These are phyloP conservation scores for Tubosaeta sp. DNA, from an alignment of 768 basidiomycete genomes.

Conservation along the genomic window DNA sequence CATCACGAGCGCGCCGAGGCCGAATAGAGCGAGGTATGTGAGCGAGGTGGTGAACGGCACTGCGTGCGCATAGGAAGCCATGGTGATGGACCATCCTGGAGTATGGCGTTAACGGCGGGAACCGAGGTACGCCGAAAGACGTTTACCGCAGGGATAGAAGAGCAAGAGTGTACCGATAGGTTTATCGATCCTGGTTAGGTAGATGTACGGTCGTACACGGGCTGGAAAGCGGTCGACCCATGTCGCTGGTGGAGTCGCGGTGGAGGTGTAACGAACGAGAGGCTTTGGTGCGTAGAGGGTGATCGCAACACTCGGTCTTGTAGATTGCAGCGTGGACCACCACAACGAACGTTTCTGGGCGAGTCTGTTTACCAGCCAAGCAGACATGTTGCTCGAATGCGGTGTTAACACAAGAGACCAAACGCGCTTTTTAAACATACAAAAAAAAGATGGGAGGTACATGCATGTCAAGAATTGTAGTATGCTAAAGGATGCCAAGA, in stretches of 20 bases:
- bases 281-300: neutral
- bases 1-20: conserved; percentile 90
- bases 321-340: neutral
- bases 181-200: conserved; percentile 88
- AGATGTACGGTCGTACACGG: conserved; percentile 70
- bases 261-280: conserved; percentile 17
- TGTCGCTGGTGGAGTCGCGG: conserved; percentile 30
- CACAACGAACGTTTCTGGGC: neutral
- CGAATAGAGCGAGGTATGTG: conserved; percentile 79
- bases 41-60: conserved; percentile 64
- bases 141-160: conserved; percentile 87
- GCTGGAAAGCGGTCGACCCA: conserved; percentile 69
- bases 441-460: conserved; percentile 18
- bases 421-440: conserved; percentile 16
- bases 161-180: conserved; percentile 91
- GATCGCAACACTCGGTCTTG: neutral
- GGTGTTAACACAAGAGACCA: neutral
- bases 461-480: conserved; percentile 23
- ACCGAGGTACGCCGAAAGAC: conserved; percentile 25
- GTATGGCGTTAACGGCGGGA: neutral
- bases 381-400: conserved; percentile 6
- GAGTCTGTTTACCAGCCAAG: conserved; percentile 4
- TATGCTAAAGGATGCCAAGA: conserved; percentile 29
- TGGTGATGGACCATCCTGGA: conserved; percentile 95
- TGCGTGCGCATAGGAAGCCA: conserved; percentile 82